Evolutionary conservation across 495 filamentous ascomycete genomes (phyloP).

Genomic region (Terfezia claveryi): DNA sequence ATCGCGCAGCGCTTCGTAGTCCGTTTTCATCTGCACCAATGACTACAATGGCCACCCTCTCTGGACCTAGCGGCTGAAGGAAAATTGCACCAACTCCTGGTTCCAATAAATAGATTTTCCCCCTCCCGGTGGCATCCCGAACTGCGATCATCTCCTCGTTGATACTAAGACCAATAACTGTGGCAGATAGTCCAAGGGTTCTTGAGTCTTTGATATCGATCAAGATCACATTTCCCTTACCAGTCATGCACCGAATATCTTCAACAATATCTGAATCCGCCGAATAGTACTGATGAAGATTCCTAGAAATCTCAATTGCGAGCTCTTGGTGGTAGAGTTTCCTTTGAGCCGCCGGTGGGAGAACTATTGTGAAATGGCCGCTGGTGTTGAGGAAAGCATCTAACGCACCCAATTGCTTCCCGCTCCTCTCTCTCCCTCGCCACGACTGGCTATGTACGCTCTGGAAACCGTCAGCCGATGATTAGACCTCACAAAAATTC

Average conservation of each 20-base stretch:
- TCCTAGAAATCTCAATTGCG: conserved; percentile 35
- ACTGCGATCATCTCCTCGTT: conserved; percentile 9
- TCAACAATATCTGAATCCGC: conserved; percentile 30
- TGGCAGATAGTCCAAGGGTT: not conserved
- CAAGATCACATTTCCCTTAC: conserved; percentile 21
- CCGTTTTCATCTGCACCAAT: conserved; percentile 30
- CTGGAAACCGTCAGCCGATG: conserved; percentile 50
- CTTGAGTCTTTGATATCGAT: conserved; percentile 6
- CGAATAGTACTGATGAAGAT: conserved; percentile 36
- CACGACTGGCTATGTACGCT: too few relatives aligned
- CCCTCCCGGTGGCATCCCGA: conserved; percentile 7
- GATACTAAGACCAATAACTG: not conserved
- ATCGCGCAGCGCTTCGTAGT: conserved; percentile 30
- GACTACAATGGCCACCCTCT: conserved; percentile 31
- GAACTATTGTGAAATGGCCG: conserved; percentile 26
- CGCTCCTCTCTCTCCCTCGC: conserved; percentile 10
- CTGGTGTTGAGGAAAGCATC: conserved; percentile 29
- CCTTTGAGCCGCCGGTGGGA: conserved; percentile 11
- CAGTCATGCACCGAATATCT: conserved; percentile 1
- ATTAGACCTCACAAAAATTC: conserved; percentile 30
- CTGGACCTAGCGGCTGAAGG: conserved; percentile 25
- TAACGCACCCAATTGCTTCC: conserved; percentile 29
- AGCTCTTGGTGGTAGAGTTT: conserved; percentile 11
- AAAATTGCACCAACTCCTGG: conserved; percentile 27
- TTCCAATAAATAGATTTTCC: conserved; percentile 14